Evolutionary conservation across 495 filamentous ascomycete species (phyloP), one percentile per base, ranked within the genome.

Genomic region (Tuber borchii): DNA sequence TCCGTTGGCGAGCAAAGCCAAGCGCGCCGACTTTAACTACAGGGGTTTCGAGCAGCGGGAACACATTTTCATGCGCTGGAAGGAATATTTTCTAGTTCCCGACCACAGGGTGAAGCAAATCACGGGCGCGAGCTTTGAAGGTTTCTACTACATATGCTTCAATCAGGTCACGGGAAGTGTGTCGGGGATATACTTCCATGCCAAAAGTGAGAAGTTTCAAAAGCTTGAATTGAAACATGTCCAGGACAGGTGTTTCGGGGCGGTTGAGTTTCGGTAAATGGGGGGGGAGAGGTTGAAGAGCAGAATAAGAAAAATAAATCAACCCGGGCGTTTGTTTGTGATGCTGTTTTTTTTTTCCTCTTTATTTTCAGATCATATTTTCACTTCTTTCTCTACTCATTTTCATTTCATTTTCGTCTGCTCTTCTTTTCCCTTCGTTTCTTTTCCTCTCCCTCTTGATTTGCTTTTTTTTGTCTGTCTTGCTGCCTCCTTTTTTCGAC

Each of bases 81-180:
- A 99, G 83, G 96, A 99, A 84, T 93, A 96, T 79, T 99, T 99
- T 83, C 87, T 99, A 12, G 96, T 99, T 5, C 96, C 96, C 16
- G 93, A 98, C 80, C 96, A 99, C 84, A 89, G 93, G 3, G 93
- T 97, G 34, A 87, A 90, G 75, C 93, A 92, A 26, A 95, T 99
- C 76, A 91, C 89, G 42, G 96, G 96, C 6, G 96, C 96, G 1
- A 97, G 94, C 79, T 99, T 97, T 80, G 96, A 99, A 79, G 96
- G 96, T 0, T 99, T 99, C 82, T 99, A 99, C 83, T 99, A 98
- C 80, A 98, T 99, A 75, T 97, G 94, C 85, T 99, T 98, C 86
- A 97, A 97, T 83, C 96, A 98, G 85, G 86, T 92, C 19, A 86
- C 88, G 40, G 95, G 95, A 22, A 91, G 87, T 46, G 91, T 99